Conservation (phyloP, 371 early-diverging fungal species). For the Conidiobolus incongruus region DNA sequence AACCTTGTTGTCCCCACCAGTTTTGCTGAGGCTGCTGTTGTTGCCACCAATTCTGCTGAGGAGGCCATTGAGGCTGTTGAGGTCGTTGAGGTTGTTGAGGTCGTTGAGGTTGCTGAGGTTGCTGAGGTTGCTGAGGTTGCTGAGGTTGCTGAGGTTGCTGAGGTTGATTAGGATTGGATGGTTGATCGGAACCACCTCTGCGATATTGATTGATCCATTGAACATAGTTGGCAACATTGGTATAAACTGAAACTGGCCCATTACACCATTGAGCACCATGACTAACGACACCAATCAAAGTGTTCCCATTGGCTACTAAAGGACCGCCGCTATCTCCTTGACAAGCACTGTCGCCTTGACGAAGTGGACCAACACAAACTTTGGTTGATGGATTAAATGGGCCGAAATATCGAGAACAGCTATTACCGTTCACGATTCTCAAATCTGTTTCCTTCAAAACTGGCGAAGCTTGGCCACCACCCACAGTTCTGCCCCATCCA, state of each 20-base stretch:
- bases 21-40: background rate
- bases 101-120: background rate
- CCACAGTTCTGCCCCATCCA: background rate
- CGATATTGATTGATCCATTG: background rate
- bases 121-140: background rate
- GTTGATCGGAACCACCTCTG: background rate
- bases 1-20: no score
- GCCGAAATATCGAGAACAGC: background rate
- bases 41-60: background rate
- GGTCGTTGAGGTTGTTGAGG: no score
- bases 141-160: background rate
- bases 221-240: background rate
- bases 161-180: background rate
- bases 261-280: background rate
- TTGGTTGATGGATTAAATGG: background rate
- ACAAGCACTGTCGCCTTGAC: no score
- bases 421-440: background rate
- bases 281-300: background rate
- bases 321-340: slow-evolving; percentile 1
- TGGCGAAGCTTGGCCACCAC: background rate
- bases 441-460: background rate
- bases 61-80: background rate
- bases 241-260: background rate
- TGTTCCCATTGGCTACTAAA: background rate
- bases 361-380: background rate